These are phyloP conservation scores for Aureobasidium pullulans DNA, from an alignment of 2,329 filamentous ascomycete species.

Conservation along the genomic window DNA sequence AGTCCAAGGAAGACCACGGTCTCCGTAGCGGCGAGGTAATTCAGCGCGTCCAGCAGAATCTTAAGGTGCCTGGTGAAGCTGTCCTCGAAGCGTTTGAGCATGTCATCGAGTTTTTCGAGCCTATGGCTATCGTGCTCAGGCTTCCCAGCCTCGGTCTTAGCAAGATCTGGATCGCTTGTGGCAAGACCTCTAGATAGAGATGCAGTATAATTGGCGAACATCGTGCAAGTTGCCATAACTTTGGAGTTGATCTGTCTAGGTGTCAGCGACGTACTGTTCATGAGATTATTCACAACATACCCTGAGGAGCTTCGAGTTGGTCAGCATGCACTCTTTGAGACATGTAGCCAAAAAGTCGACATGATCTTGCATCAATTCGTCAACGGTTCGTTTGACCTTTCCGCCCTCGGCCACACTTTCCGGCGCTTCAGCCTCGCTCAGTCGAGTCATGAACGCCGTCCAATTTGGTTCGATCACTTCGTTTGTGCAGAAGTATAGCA, in stretches of 20 bases:
- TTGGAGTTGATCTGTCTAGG: slow-evolving; percentile 80
- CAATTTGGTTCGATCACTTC: slow-evolving; percentile 98
- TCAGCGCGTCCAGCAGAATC: slow-evolving; percentile 87
- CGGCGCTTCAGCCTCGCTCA: slow-evolving; percentile 53
- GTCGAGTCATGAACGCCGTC: slow-evolving; percentile 82
- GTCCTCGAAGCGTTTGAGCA: slow-evolving; percentile 82
- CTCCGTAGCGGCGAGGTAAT: slow-evolving; percentile 95
- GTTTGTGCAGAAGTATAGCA: slow-evolving; percentile 92
- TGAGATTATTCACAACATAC: slow-evolving; percentile 43
- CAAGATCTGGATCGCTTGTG: slow-evolving; percentile 73
- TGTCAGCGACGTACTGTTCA: not conserved
- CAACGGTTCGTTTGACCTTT: slow-evolving; percentile 70
- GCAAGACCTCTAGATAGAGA: slow-evolving; percentile 79
- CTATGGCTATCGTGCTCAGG: slow-evolving; percentile 43
- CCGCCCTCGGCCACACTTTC: slow-evolving; percentile 29
- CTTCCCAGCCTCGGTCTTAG: slow-evolving; percentile 32
- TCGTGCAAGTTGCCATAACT: slow-evolving; percentile 88
- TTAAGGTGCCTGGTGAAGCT: slow-evolving; percentile 90
- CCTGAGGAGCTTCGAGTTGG: slow-evolving; percentile 86
- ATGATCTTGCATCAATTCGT: slow-evolving; percentile 98
- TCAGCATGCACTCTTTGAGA: slow-evolving; percentile 97
- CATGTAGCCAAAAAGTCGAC: slow-evolving; percentile 97
- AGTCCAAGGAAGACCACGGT: slow-evolving; percentile 88
- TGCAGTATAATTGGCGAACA: slow-evolving; percentile 86
- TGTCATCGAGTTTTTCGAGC: slow-evolving; percentile 74